Conservation (phyloP, 495 filamentous ascomycete species). For the Delitschia confertaspora region DNA sequence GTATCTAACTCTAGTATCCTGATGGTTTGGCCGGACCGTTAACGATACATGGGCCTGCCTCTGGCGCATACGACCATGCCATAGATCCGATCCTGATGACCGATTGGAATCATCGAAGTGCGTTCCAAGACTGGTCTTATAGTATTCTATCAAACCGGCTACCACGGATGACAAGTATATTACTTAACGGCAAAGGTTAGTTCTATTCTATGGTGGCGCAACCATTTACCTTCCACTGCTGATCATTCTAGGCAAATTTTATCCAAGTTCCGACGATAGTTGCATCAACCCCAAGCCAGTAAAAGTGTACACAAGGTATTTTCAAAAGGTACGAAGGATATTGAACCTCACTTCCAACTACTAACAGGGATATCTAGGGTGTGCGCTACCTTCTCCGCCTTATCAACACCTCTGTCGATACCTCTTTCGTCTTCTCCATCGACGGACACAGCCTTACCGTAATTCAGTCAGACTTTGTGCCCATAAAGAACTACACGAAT, state of each 20-base stretch:
- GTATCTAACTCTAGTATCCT: constrained; percentile 37
- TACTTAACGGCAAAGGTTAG: constrained; percentile 31
- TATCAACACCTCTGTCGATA: constrained; percentile 31
- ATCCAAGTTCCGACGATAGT: no score
- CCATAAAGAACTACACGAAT: constrained; percentile 18
- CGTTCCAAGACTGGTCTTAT: background rate
- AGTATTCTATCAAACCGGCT: no score
- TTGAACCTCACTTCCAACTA: no score
- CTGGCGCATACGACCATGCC: constrained; percentile 47
- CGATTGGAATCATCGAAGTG: constrained; percentile 31
- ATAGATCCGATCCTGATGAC: constrained; percentile 39
- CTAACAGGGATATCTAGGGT: no score
- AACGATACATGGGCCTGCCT: constrained; percentile 49
- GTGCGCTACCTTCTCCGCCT: constrained; percentile 29
- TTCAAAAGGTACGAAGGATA: no score
- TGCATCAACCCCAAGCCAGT: no score
- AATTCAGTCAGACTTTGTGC: constrained; percentile 30
- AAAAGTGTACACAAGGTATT: no score
- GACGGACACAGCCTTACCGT: constrained; percentile 29
- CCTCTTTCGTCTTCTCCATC: constrained; percentile 28
- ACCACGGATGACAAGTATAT: constrained; percentile 24
- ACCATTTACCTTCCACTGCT: no score
- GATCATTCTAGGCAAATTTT: no score
- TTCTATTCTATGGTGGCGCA: no score
- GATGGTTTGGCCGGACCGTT: constrained; percentile 45